Base-by-base conservation (phyloP, 2,329 filamentous ascomycete species). In the Nemania diffusa region DNA sequence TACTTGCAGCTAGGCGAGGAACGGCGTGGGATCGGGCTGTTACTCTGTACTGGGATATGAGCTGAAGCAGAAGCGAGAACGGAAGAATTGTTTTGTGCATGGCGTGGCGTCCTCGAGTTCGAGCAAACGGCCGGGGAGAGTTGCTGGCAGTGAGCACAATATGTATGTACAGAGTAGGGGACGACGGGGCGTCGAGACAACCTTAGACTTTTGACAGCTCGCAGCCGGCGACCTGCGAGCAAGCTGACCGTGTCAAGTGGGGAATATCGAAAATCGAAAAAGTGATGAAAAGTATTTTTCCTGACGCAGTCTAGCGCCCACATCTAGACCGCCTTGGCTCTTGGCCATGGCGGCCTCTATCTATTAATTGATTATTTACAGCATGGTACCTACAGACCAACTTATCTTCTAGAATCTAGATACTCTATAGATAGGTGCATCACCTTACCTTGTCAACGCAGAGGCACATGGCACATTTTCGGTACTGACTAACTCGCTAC, bases 51-150 rank as follows among this genome's bases (percentile, higher is more conserved):
- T 20, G 48, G 17, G 24, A 22, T 34, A 11, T 29, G 61, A 57
- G 32, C 22, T 64, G 57, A 70, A 68, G 67, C 48, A 50, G 46
- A 67, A 67, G 59, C 50, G 51, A 58, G 34, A 48, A 63, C 40
- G 37, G 44, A 32, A 59, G 40, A 61, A 65, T 69, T 65, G 66
- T 37, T 62, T 65, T 17, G 34, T 63, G 62, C 52, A 55, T 55
- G 3, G 53, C 27, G 56, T 52, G 53, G 53, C 46, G n/a, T n/a
- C n/a, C 42, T 62, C n/a, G 56, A 34, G 50, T 13, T 57, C 26
- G 37, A 37, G 37, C 48, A 27, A n/a, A n/a, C n/a, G n/a, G n/a
- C 17, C 22, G 58, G 17, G 15, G 40, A 44, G 40, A 26, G 13
- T 40, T 57, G 37, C 53, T 26, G 27, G 51, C 24, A 24, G 20